These are phyloP conservation scores for Nigrograna mackinnonii DNA, from an alignment of 2,329 filamentous ascomycete species.

Conservation along the genomic window DNA sequence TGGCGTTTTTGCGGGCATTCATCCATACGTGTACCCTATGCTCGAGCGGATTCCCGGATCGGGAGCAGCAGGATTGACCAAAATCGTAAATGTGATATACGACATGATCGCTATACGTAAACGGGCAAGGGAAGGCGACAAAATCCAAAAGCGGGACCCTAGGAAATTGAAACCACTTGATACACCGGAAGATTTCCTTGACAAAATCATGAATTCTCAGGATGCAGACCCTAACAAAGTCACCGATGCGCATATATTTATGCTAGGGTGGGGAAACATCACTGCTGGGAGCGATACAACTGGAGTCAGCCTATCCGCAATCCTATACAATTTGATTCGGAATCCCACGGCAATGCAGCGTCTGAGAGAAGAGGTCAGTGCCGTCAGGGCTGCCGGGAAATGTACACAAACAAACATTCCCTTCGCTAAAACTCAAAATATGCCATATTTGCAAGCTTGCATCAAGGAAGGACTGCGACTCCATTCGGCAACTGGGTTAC, in stretches of 20 bases:
- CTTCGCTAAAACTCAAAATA: slow-evolving; percentile 2
- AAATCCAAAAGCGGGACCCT: neutral
- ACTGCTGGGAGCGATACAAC: slow-evolving; percentile 47
- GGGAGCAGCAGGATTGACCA: neutral
- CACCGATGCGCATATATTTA: slow-evolving; percentile 24
- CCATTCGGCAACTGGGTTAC: slow-evolving; percentile 10
- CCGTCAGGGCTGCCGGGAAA: neutral
- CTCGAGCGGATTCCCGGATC: neutral
- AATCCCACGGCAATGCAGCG: slow-evolving; percentile 7
- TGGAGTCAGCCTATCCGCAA: slow-evolving; percentile 32
- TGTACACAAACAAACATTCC: slow-evolving; percentile 4
- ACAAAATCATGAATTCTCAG: neutral
- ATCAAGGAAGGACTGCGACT: slow-evolving; percentile 11
- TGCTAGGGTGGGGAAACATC: slow-evolving; percentile 36
- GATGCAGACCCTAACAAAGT: neutral
- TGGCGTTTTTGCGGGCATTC: neutral
- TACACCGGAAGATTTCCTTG: neutral
- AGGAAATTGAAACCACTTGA: neutral
- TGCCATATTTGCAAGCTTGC: slow-evolving; percentile 11
- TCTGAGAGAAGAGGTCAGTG: slow-evolving; percentile 7
- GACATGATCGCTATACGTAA: neutral
- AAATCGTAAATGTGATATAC: neutral
- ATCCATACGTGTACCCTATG: neutral
- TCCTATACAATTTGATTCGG: slow-evolving; percentile 12
- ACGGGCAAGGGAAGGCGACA: neutral